phyloP scores from a whole-genome alignment of 495 filamentous ascomycete species.

The Neurospora pannonica region DNA sequence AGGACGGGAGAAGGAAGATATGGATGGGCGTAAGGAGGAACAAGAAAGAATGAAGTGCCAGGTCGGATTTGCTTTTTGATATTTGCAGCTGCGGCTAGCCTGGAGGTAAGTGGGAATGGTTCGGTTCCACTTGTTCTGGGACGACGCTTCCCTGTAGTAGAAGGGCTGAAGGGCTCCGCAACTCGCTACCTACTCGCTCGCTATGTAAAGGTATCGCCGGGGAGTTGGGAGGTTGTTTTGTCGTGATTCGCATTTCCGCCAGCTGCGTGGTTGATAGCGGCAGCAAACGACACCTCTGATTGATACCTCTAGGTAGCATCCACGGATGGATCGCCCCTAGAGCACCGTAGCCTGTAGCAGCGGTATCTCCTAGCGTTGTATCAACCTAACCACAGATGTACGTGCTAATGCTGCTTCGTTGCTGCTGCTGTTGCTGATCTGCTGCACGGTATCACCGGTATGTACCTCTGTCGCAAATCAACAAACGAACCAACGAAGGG shows the following conservation, averaged over 20 bases:
- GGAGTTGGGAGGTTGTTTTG: not conserved
- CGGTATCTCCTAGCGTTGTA: not conserved
- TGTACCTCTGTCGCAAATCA: not conserved
- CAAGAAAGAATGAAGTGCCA: not conserved
- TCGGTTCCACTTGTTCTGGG: not conserved
- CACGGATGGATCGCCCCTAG: not conserved
- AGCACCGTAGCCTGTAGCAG: not conserved
- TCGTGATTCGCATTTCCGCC: not conserved
- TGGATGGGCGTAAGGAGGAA: not conserved
- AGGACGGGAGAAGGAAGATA: not conserved
- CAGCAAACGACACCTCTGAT: not conserved
- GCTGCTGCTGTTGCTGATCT: not conserved
- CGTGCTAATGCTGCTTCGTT: not conserved
- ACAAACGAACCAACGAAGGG: not conserved
- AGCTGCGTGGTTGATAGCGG: not conserved
- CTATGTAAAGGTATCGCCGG: not conserved
- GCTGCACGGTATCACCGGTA: not conserved
- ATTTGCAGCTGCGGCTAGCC: not conserved
- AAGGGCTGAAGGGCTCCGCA: not conserved
- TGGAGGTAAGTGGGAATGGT: not conserved
- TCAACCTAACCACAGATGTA: not conserved
- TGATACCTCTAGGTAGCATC: not conserved
- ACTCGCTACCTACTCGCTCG: not conserved
- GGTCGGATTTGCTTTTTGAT: not conserved
- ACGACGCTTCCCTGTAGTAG: not conserved